Evolutionary conservation across 2,329 filamentous ascomycete species (phyloP).

Genomic region (Chrysoporthe deuterocubensis): DNA sequence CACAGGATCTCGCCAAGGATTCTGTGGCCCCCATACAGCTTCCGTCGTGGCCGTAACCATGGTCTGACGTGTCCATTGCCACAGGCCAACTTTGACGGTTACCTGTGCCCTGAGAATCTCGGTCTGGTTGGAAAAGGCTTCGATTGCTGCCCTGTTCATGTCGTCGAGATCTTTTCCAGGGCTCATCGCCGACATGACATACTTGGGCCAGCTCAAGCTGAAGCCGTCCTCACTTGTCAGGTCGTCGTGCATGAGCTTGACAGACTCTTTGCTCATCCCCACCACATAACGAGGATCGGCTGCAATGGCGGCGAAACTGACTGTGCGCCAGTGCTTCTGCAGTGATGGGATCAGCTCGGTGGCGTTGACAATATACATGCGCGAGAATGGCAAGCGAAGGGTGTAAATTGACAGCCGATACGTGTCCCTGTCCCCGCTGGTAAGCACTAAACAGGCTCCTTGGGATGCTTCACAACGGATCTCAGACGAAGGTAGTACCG

Average conservation of each 20-base stretch:
- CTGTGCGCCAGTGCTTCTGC: too few species aligned
- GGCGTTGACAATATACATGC: conserved; percentile 36
- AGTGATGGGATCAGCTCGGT: conserved; percentile 33
- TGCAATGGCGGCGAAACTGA: conserved; percentile 35
- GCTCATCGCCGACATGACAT: conserved; percentile 3
- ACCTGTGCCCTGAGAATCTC: conserved; percentile 25
- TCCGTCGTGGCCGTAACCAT: conserved; percentile 34
- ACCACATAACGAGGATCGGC: conserved; percentile 32
- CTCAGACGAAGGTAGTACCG: background rate
- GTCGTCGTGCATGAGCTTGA: conserved; percentile 32
- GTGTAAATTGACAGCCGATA: conserved; percentile 36
- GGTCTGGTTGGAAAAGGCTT: conserved; percentile 29
- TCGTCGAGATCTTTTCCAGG: conserved; percentile 30
- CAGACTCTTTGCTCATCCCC: conserved; percentile 34
- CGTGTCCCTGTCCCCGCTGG: conserved; percentile 19
- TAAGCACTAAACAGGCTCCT: background rate
- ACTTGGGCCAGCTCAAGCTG: conserved; percentile 5
- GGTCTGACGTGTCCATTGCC: conserved; percentile 30
- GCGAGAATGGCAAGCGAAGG: conserved; percentile 33
- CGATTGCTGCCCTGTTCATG: conserved; percentile 32
- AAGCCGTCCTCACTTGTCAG: conserved; percentile 13
- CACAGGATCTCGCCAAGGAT: conserved; percentile 33
- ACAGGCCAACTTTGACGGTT: conserved; percentile 20
- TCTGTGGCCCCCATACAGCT: conserved; percentile 35
- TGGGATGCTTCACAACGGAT: background rate